Conservation (phyloP, 805 yeast species). For the Candida nanaspora region DNA sequence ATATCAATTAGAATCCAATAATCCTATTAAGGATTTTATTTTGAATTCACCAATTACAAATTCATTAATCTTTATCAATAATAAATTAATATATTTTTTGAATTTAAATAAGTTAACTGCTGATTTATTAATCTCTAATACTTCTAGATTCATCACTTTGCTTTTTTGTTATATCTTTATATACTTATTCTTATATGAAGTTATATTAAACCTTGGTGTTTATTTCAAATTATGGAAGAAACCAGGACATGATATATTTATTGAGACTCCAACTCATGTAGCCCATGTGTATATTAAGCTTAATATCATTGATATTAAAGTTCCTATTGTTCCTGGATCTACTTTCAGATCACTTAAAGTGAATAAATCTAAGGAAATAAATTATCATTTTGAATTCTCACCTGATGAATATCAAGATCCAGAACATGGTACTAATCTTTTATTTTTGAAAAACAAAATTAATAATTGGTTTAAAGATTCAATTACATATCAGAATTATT, state of each 20-base stretch:
- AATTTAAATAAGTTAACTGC: conserved; percentile 12
- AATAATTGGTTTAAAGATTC: conserved; percentile 47
- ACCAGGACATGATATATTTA: conserved; percentile 46
- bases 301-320: conserved; percentile 23
- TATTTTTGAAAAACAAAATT: conserved; percentile 50
- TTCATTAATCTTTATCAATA: background rate
- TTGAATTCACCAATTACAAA: no score
- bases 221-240: conserved; percentile 18
- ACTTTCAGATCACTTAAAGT: conserved; percentile 7
- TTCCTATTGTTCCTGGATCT: background rate
- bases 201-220: conserved; percentile 16
- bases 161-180: conserved; percentile 17
- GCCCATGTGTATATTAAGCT: conserved; percentile 61
- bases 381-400: conserved; percentile 69
- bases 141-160: conserved; percentile 19
- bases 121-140: conserved; percentile 13
- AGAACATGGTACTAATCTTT: conserved; percentile 64
- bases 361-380: conserved; percentile 29
- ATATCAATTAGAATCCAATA: no score
- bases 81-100: background rate
- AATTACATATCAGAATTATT: conserved; percentile 19
- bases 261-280: conserved; percentile 72
- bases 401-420: conserved; percentile 76
- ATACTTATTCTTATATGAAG: conserved; percentile 16
- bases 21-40: no score